These are phyloP conservation scores for Dactylellina drechsleri DNA, from an alignment of 2,329 filamentous ascomycete genomes.

Conservation along the genomic window DNA sequence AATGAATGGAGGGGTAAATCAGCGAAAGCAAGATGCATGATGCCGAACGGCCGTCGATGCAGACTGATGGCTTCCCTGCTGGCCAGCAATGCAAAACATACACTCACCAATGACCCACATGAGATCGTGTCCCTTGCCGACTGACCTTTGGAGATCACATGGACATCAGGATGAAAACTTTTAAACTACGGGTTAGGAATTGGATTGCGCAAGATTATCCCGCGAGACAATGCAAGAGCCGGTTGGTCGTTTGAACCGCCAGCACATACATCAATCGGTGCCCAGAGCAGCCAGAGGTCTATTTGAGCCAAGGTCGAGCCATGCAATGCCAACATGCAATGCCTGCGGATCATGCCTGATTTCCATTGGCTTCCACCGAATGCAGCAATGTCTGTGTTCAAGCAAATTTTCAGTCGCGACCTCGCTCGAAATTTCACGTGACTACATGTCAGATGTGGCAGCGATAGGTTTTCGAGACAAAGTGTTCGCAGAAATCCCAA, in stretches of 20 bases:
- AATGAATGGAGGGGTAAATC: slow-evolving; percentile 9
- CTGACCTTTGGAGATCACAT: slow-evolving; percentile 5
- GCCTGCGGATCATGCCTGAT: slow-evolving; percentile 16
- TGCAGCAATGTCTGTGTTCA: background rate
- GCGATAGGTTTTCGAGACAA: no score
- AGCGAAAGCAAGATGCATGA: slow-evolving; percentile 33
- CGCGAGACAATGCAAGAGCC: slow-evolving; percentile 20
- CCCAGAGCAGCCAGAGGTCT: no score
- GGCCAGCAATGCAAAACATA: slow-evolving; percentile 54
- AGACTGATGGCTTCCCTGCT: slow-evolving; percentile 32
- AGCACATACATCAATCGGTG: slow-evolving; percentile 34
- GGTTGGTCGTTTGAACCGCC: slow-evolving; percentile 29
- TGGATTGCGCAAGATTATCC: slow-evolving; percentile 32
- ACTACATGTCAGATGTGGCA: background rate
- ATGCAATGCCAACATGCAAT: slow-evolving; percentile 55
- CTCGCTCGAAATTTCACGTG: background rate
- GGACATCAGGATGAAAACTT: slow-evolving; percentile 1
- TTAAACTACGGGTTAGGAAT: background rate
- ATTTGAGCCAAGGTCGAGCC: slow-evolving; percentile 11
- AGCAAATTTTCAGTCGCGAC: no score
- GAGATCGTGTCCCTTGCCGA: slow-evolving; percentile 33
- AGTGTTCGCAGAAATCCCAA: background rate
- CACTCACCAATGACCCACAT: slow-evolving; percentile 42
- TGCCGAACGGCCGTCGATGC: slow-evolving; percentile 38
- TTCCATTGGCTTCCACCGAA: background rate